These are phyloP conservation scores for Pseudisothecium myosuroides DNA, from an alignment of 225 moss, liverwort and hornwort genomes.

Conservation along the genomic window DNA sequence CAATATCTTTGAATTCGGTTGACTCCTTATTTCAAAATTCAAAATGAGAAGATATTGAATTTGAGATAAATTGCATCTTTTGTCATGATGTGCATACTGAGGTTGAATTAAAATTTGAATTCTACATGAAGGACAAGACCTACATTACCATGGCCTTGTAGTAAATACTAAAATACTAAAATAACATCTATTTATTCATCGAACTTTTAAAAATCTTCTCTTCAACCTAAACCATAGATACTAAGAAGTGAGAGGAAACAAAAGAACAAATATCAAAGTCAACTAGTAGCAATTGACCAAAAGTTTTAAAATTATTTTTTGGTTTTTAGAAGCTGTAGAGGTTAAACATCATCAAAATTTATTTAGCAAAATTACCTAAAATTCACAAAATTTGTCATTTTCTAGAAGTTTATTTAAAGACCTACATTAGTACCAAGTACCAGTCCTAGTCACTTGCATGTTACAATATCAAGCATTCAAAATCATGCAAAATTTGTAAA, in stretches of 20 bases:
- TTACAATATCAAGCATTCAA: no score
- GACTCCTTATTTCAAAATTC: background rate
- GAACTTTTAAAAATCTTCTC: background rate
- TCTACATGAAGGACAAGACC: no score
- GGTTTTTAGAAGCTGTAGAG: background rate
- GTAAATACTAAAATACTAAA: background rate
- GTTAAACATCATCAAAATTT: background rate
- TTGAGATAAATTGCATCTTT: background rate
- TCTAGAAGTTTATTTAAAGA: fast-evolving
- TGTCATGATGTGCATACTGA: background rate
- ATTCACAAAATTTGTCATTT: background rate
- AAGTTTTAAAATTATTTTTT: background rate
- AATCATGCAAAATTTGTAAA: background rate
- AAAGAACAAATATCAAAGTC: background rate
- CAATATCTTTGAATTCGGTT: background rate
- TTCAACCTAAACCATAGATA: no score
- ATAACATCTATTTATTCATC: background rate
- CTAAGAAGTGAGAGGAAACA: background rate
- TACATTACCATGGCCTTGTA: background rate
- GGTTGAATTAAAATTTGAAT: background rate
- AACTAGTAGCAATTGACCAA: background rate
- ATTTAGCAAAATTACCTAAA: background rate
- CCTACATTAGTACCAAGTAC: background rate
- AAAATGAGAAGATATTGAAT: background rate
- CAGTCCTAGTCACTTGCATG: no score